Evolutionary conservation across 140 eudicot species (phyloP).

Genomic region (Flaveria floridana): DNA sequence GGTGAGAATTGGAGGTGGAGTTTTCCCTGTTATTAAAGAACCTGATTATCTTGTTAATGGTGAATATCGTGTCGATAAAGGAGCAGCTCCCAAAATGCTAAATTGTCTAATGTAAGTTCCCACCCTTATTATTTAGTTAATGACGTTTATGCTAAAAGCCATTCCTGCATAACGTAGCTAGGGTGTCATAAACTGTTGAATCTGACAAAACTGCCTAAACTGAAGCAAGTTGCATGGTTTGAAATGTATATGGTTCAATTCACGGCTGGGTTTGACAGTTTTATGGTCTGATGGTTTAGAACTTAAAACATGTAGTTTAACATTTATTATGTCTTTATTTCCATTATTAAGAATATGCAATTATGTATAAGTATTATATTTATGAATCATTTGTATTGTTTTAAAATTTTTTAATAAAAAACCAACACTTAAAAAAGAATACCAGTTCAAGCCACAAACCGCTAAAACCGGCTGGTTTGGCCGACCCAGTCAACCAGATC

Average conservation of each 20-base stretch:
- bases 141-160: slow-evolving; percentile 1
- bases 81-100: slow-evolving; percentile 98
- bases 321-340: neutral
- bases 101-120: slow-evolving; percentile 87
- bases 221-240: neutral
- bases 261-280: neutral
- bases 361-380: neutral
- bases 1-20: slow-evolving; percentile 99
- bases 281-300: neutral
- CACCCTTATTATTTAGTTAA: neutral
- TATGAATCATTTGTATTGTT: neutral
- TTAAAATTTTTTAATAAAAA: neutral
- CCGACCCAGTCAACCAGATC: neutral
- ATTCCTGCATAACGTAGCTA: neutral
- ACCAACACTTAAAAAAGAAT: neutral
- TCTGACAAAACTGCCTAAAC: neutral
- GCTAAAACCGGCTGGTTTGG: neutral
- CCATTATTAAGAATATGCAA: neutral
- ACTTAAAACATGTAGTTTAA: neutral
- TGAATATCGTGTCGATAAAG: slow-evolving; percentile 96
- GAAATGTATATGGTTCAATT: neutral
- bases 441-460: neutral
- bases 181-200: neutral
- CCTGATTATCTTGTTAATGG: slow-evolving; percentile 99
- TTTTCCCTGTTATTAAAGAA: slow-evolving; percentile 92